Percentiles rank a stretch among this genome's conserved stretches.
phyloP scores from a whole-genome alignment of 1,284 basidiomycete genomes.

The Ceratobasidium sp. region DNA sequence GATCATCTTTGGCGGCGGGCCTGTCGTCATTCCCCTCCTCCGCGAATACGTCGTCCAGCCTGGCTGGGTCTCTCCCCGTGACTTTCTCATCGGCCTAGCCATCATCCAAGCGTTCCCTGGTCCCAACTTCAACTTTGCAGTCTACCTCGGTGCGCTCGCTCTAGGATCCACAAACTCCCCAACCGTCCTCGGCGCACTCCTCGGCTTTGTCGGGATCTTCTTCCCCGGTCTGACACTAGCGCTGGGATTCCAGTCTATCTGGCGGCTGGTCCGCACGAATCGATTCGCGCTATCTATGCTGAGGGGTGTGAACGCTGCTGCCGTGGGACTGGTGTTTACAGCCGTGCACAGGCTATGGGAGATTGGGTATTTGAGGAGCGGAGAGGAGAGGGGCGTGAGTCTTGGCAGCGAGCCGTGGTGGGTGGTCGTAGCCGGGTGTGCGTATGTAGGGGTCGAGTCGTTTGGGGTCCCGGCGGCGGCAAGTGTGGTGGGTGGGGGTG shows the following conservation, averaged over 20 bases:
- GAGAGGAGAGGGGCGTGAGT: conserved; percentile 51
- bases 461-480: conserved; percentile 56
- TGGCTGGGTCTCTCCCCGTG: conserved; percentile 63
- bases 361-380: conserved; percentile 44
- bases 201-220: conserved; percentile 64
- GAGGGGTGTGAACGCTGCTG: conserved; percentile 65
- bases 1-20: conserved; percentile 70
- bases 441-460: conserved; percentile 53
- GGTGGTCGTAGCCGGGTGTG: conserved; percentile 55
- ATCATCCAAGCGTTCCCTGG: conserved; percentile 65
- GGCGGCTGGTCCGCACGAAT: conserved; percentile 58
- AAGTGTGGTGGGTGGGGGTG: conserved; percentile 54
- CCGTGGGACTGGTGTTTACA: conserved; percentile 65
- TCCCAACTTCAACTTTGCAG: conserved; percentile 69
- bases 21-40: conserved; percentile 68
- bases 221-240: conserved; percentile 64
- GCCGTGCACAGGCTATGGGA: conserved; percentile 65
- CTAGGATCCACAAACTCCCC: conserved; percentile 51
- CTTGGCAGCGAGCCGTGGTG: conserved; percentile 59
- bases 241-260: conserved; percentile 63
- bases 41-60: conserved; percentile 66
- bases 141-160: conserved; percentile 64
- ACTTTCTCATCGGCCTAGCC: conserved; percentile 68
- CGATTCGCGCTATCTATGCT: conserved; percentile 58
- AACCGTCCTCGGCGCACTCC: conserved; percentile 58